These are phyloP conservation scores for Aspergillus unguis DNA, from an alignment of 2,329 filamentous ascomycete genomes.

Conservation along the genomic window DNA sequence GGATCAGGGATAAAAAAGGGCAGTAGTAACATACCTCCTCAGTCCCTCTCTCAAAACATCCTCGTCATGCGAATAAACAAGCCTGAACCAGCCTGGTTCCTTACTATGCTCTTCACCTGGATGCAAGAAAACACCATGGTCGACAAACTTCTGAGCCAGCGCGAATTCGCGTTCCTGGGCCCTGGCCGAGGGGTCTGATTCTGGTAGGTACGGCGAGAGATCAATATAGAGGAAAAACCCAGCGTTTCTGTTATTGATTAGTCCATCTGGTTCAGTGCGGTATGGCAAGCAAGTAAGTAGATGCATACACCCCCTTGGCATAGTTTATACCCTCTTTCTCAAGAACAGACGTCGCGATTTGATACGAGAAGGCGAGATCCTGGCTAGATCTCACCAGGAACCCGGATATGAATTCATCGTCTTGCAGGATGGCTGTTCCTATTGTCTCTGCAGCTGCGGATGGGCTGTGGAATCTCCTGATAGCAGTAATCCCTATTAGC, in stretches of 20 bases:
- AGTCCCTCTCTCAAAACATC: constrained; percentile 36
- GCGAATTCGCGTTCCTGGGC: constrained; percentile 41
- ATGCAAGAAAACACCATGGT: constrained; percentile 51
- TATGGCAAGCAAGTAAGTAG: no score
- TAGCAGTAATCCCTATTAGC: not conserved
- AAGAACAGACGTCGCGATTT: constrained; percentile 32
- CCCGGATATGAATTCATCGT: constrained; percentile 34
- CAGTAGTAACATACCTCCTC: constrained; percentile 21
- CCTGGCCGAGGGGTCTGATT: constrained; percentile 9
- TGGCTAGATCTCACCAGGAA: constrained; percentile 25
- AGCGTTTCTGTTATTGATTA: constrained; percentile 31
- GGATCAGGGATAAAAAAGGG: not conserved
- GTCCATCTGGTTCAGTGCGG: not conserved
- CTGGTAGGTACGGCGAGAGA: constrained; percentile 40
- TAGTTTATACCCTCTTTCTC: constrained; percentile 40
- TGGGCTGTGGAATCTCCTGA: constrained; percentile 26
- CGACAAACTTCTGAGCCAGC: constrained; percentile 45
- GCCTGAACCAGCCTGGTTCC: constrained; percentile 52
- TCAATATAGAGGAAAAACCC: constrained; percentile 49
- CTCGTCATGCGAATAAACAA: constrained; percentile 48
- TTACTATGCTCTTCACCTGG: constrained; percentile 46
- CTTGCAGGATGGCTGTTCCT: constrained; percentile 30
- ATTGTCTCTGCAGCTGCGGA: constrained; percentile 30
- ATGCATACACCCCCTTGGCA: constrained; percentile 29
- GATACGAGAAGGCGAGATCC: constrained; percentile 26